Conservation (phyloP, 2,329 filamentous ascomycete genomes). For the Penicillium digitatum region DNA sequence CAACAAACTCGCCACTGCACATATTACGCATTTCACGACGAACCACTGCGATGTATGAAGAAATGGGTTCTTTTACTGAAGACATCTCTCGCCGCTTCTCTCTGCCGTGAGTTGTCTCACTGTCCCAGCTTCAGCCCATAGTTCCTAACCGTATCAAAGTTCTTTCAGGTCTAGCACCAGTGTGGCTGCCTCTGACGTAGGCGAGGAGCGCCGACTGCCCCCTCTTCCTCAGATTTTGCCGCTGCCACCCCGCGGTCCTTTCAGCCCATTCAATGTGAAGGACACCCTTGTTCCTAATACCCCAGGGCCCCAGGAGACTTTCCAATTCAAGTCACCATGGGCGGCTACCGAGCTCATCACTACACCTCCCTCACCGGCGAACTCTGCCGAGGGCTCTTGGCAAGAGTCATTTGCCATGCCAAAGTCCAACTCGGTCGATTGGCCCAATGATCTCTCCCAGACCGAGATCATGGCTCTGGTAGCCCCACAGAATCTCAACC, state of each 20-base stretch:
- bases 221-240: slow-evolving; percentile 38
- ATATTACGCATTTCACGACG: slow-evolving; percentile 10
- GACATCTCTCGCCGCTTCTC: slow-evolving; percentile 32
- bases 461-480: slow-evolving; percentile 35
- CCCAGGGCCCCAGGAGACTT: slow-evolving; percentile 32
- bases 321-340: slow-evolving; percentile 35
- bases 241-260: slow-evolving; percentile 36
- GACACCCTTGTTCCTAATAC: slow-evolving; percentile 31
- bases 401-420: slow-evolving; percentile 32
- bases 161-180: slow-evolving; percentile 19
- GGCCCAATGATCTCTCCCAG: slow-evolving; percentile 34
- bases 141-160: slow-evolving; percentile 8
- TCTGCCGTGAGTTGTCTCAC: slow-evolving; percentile 32
- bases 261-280: slow-evolving; percentile 35
- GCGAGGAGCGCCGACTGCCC: slow-evolving; percentile 36
- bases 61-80: slow-evolving; percentile 29
- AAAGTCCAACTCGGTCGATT: slow-evolving; percentile 27
- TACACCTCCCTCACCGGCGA: slow-evolving; percentile 38
- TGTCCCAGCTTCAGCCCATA: neutral
- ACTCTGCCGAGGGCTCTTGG: slow-evolving; percentile 38
- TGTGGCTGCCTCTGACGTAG: slow-evolving; percentile 26
- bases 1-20: slow-evolving; percentile 12
- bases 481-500: slow-evolving; percentile 36
- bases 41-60: slow-evolving; percentile 29
- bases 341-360: slow-evolving; percentile 27